These are phyloP conservation scores for Oemleria cerasiformis DNA, from an alignment of 306 rosid species.

Conservation along the genomic window DNA sequence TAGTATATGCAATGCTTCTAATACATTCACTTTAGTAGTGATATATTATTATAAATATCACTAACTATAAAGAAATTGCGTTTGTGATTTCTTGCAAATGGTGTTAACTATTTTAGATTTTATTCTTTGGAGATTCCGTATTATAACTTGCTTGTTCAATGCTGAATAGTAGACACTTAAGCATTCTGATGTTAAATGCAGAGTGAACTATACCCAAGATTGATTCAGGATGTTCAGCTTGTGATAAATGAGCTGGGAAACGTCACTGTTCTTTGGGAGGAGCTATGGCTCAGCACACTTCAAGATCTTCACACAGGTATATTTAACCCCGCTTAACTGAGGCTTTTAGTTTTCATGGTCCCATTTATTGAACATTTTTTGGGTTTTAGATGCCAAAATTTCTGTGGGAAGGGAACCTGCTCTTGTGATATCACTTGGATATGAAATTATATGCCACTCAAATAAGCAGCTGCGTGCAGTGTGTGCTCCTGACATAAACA, in stretches of 20 bases:
- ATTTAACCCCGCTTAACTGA: constrained; percentile 10
- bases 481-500: not conserved
- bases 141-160: constrained; percentile 20
- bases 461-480: constrained; percentile 3
- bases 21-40: not conserved
- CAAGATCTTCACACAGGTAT: constrained; percentile 96
- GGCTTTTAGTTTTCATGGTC: constrained; percentile 22
- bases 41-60: not conserved
- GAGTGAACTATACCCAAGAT: constrained; percentile 76
- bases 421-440: not conserved
- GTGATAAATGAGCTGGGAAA: constrained; percentile 95
- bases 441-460: not conserved
- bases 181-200: constrained; percentile 43
- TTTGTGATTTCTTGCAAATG: not conserved
- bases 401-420: not conserved
- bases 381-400: constrained; percentile 2
- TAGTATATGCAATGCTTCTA: not conserved
- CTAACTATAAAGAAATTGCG: not conserved
- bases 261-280: constrained; percentile 99
- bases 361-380: constrained; percentile 13
- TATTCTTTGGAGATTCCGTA: constrained; percentile 16
- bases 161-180: constrained; percentile 23
- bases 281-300: constrained; percentile 96
- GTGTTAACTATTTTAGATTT: not conserved
- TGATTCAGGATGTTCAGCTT: constrained; percentile 90